phyloP scores from a whole-genome alignment of 1,139 yeast genomes.

The Lodderomyces parapsilosis region DNA sequence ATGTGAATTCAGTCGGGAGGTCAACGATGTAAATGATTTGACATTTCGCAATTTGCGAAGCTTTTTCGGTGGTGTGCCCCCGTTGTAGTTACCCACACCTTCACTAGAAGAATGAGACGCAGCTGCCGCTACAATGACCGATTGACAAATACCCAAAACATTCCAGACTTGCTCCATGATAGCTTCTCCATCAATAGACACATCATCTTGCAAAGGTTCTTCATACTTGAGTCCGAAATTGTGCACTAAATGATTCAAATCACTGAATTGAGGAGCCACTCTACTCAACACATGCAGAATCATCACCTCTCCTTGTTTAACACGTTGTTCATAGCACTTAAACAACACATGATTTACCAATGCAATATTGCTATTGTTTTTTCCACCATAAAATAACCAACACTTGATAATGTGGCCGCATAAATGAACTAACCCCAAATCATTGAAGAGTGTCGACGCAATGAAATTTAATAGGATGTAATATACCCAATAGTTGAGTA shows the following conservation, averaged over 20 bases:
- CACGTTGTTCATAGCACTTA: not conserved
- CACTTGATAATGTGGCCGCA: constrained; percentile 1
- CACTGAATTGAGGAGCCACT: constrained; percentile 8
- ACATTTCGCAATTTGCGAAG: not conserved
- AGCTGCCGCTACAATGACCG: not conserved
- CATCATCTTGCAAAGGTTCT: constrained; percentile 5
- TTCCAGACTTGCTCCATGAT: not conserved
- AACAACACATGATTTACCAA: constrained; percentile 10
- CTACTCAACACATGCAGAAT: constrained; percentile 7
- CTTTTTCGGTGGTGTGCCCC: not conserved
- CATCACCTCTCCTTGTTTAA: not conserved
- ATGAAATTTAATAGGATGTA: constrained; percentile 10
- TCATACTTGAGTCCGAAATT: constrained; percentile 11
- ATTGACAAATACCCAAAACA: not conserved
- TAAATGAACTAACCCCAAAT: constrained; percentile 3
- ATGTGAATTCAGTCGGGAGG: not conserved
- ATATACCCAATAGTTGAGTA: constrained; percentile 17
- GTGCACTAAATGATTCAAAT: constrained; percentile 10
- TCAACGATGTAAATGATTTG: constrained; percentile 5
- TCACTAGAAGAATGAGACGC: no score
- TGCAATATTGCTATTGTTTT: constrained; percentile 8
- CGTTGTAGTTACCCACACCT: no score
- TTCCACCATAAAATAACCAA: constrained; percentile 15
- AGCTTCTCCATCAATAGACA: not conserved
- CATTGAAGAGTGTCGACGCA: constrained; percentile 3